phyloP scores from a whole-genome alignment of 75 land plant genomes.

The Pseudotsuga menziesii region DNA sequence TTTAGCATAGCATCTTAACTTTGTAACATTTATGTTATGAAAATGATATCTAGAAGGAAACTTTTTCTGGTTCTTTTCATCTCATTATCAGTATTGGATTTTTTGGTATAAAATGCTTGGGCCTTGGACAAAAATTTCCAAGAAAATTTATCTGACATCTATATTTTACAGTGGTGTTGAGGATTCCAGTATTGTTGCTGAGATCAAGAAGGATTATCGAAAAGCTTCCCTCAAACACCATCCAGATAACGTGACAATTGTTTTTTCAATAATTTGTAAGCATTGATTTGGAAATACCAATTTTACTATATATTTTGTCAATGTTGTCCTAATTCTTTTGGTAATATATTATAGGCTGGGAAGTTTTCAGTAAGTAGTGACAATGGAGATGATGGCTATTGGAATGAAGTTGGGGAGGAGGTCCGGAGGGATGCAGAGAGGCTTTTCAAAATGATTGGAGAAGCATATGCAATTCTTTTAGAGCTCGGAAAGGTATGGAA shows the following conservation, averaged over 20 bases:
- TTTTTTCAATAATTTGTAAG: too few species aligned
- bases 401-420: slow-evolving; percentile 66
- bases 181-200: slow-evolving; percentile 51
- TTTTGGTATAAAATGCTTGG: not conserved
- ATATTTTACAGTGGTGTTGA: slow-evolving; percentile 69
- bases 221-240: slow-evolving; percentile 96
- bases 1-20: not conserved
- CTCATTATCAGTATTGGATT: not conserved
- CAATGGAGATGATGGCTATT: slow-evolving; percentile 65
- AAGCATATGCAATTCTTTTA: slow-evolving; percentile 89
- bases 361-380: slow-evolving; percentile 73
- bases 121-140: too few species aligned
- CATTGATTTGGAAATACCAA: too few species aligned
- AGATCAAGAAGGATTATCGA: slow-evolving; percentile 89
- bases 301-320: too few species aligned
- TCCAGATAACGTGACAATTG: slow-evolving; percentile 77
- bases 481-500: slow-evolving; percentile 83
- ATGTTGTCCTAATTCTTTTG: too few species aligned
- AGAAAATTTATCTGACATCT: too few species aligned
- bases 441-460: slow-evolving; percentile 97
- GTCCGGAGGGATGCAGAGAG: slow-evolving; percentile 80
- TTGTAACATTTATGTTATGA: too few species aligned
- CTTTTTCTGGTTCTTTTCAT: not conserved
- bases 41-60: not conserved
- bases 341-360: slow-evolving; percentile 55